Percentiles rank a stretch among this genome's conserved stretches.
phyloP scores from a whole-genome alignment of 2,329 filamentous ascomycete genomes.

The Epichloe uncinata region DNA sequence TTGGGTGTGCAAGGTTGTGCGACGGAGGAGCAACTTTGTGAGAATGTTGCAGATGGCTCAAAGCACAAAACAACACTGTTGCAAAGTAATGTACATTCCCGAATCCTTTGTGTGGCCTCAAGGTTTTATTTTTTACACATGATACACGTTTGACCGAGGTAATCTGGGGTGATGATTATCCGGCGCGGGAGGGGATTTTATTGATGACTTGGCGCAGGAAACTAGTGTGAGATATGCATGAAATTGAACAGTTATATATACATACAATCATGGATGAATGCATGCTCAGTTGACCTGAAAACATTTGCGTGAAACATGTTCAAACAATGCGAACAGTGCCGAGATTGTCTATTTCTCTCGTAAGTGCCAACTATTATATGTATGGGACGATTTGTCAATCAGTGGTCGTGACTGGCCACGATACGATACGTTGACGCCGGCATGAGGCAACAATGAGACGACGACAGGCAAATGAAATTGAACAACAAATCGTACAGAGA shows the following conservation, averaged over 20 bases:
- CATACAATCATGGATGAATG: neutral
- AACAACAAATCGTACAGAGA: neutral
- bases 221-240: neutral
- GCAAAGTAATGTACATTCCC: neutral
- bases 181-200: neutral
- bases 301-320: too few species aligned
- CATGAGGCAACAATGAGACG: neutral
- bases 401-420: neutral
- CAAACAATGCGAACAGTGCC: too few species aligned
- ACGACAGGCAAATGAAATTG: neutral
- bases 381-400: neutral
- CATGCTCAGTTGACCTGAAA: neutral
- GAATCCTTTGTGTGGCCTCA: neutral
- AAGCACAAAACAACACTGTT: neutral
- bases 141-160: neutral
- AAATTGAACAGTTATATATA: neutral
- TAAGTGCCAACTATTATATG: neutral
- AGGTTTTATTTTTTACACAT: neutral
- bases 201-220: neutral
- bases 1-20: neutral
- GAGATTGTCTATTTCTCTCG: neutral
- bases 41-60: neutral
- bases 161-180: neutral
- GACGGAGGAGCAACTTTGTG: neutral
- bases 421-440: neutral